Percentiles rank a stretch among this genome's conserved stretches.
These are phyloP conservation scores for Panicum miliaceum DNA, from an alignment of 176 grass and related monocot species.

Conservation along the genomic window DNA sequence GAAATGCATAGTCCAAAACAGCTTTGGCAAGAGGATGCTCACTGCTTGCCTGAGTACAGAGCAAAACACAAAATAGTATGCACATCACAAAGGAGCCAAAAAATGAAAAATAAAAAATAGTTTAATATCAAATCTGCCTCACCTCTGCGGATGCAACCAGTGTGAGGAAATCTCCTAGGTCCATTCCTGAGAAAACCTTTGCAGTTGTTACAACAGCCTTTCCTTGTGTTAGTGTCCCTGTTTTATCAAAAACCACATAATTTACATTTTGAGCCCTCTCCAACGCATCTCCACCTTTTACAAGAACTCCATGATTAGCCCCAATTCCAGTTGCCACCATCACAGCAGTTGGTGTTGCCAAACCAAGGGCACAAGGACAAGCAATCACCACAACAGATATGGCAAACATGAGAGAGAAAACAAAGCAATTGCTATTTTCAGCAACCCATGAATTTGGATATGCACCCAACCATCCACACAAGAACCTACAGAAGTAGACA, in stretches of 20 bases:
- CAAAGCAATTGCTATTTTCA: slow-evolving; percentile 83
- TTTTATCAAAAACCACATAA: slow-evolving; percentile 97
- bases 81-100: neutral
- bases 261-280: slow-evolving; percentile 83
- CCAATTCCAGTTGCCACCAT: slow-evolving; percentile 99
- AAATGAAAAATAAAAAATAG: slow-evolving; percentile 6
- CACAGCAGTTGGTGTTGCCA: slow-evolving; percentile 97
- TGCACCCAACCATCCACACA: slow-evolving; percentile 87
- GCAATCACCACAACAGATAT: slow-evolving; percentile 99
- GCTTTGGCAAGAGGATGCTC: slow-evolving; percentile 95
- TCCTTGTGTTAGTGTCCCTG: slow-evolving; percentile 94
- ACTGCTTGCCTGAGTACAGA: slow-evolving; percentile 88
- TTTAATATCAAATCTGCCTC: slow-evolving; percentile 23
- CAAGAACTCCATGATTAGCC: slow-evolving; percentile 86
- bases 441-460: slow-evolving; percentile 90
- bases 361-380: slow-evolving; percentile 93
- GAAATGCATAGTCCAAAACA: slow-evolving; percentile 88
- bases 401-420: slow-evolving; percentile 98
- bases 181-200: slow-evolving; percentile 90
- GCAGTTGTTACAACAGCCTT: slow-evolving; percentile 86
- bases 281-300: slow-evolving; percentile 96
- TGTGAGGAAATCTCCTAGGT: slow-evolving; percentile 88
- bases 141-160: slow-evolving; percentile 98
- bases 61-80: slow-evolving; percentile 40
- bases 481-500: slow-evolving; percentile 66